Percentiles rank a stretch among this genome's conserved stretches.
phyloP scores from a whole-genome alignment of 225 moss, liverwort and hornwort species.

The Pseudoscleropodium purum region DNA sequence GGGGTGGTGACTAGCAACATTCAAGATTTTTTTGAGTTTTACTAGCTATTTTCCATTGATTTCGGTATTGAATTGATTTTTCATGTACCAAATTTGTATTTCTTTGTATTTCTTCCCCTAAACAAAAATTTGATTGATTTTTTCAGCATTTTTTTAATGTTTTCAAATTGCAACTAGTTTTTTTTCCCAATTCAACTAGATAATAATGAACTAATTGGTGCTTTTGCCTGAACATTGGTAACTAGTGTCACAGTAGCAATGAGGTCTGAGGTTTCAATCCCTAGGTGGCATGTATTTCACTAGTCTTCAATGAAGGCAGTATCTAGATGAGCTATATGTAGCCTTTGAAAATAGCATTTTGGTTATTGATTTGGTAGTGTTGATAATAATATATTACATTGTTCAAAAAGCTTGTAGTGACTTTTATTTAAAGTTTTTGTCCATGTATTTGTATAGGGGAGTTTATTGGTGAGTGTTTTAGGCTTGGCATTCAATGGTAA shows the following conservation, averaged over 20 bases:
- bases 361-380: neutral
- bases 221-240: rapidly evolving
- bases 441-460: too few relatives aligned
- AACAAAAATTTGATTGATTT: neutral
- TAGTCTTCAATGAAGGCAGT: rapidly evolving
- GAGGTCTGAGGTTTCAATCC: neutral
- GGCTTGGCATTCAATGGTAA: too few relatives aligned
- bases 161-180: neutral
- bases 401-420: neutral
- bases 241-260: rapidly evolving
- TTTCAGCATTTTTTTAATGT: neutral
- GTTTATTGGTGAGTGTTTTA: too few relatives aligned
- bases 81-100: too few relatives aligned
- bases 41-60: neutral
- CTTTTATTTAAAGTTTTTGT: too few relatives aligned
- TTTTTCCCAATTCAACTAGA: rapidly evolving
- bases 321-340: too few relatives aligned
- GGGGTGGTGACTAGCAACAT: rapidly evolving
- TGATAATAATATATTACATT: rapidly evolving
- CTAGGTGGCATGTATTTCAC: rapidly evolving
- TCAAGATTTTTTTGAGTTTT: neutral
- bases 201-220: rapidly evolving
- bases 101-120: too few relatives aligned
- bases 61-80: neutral
- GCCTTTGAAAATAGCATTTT: neutral